phyloP scores from a whole-genome alignment of 2,329 filamentous ascomycete genomes.

The Coleophoma eucalyptorum region DNA sequence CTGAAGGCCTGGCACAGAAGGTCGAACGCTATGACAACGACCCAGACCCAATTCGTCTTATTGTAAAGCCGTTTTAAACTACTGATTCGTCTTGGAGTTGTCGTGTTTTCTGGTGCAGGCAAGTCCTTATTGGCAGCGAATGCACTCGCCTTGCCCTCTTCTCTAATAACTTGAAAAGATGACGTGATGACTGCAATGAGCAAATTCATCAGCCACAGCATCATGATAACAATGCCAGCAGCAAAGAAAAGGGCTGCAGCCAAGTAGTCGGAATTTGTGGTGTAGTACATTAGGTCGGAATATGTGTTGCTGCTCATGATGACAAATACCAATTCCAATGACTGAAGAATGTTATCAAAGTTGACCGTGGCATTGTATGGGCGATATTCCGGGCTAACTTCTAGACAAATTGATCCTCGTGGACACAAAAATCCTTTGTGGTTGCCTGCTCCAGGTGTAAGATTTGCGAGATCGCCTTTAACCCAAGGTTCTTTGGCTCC shows the following conservation, averaged over 20 bases:
- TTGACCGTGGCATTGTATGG: constrained; percentile 84
- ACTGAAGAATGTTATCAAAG: constrained; percentile 93
- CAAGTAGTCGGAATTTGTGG: constrained; percentile 87
- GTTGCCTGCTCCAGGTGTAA: constrained; percentile 39
- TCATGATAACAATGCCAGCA: constrained; percentile 80
- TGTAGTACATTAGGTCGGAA: constrained; percentile 90
- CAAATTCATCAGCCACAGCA: constrained; percentile 94
- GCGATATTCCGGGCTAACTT: constrained; percentile 54
- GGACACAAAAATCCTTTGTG: constrained; percentile 90
- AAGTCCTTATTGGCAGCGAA: constrained; percentile 67
- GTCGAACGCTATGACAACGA: constrained; percentile 73
- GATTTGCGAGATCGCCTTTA: constrained; percentile 25
- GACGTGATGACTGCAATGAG: constrained; percentile 96
- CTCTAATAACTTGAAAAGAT: constrained; percentile 95
- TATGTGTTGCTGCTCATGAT: constrained; percentile 99
- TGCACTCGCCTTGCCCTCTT: constrained; percentile 91
- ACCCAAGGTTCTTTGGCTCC: constrained; percentile 66
- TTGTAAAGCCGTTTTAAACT: constrained; percentile 69
- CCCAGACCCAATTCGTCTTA: constrained; percentile 74
- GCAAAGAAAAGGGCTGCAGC: constrained; percentile 76
- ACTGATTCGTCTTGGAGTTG: constrained; percentile 35
- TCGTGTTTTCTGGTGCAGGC: constrained; percentile 23
- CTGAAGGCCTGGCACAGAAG: constrained; percentile 76
- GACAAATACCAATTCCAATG: constrained; percentile 90
- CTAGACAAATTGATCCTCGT: constrained; percentile 74